Conservation (phyloP, 352 stramenopile species). For the Blastocystis hominis region DNA sequence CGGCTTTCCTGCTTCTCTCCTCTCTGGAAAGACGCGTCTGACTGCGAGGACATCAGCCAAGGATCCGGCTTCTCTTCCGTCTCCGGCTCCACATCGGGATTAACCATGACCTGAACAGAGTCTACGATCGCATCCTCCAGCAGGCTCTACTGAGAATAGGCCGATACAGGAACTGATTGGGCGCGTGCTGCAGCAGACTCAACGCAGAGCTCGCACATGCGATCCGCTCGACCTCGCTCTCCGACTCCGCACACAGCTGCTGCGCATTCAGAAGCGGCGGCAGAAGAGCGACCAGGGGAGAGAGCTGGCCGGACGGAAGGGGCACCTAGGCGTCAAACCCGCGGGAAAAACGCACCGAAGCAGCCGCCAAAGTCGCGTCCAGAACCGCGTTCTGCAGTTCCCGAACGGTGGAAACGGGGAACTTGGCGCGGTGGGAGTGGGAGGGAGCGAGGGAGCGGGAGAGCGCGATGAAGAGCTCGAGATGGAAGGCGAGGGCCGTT, state of each 20-base stretch:
- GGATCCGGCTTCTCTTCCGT: not conserved
- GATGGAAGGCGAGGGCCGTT: not conserved
- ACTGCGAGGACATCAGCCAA: not conserved
- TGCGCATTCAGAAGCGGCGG: not conserved
- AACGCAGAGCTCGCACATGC: not conserved
- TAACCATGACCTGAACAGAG: not conserved
- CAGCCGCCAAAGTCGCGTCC: not conserved
- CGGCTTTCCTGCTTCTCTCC: not conserved
- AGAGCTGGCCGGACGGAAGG: constrained; percentile 21
- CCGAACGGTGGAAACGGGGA: not conserved
- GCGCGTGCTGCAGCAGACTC: constrained; percentile 8
- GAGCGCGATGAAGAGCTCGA: constrained; percentile 8
- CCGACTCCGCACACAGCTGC: not conserved
- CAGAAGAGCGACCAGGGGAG: not conserved
- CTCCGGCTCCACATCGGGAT: not conserved
- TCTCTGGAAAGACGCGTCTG: not conserved
- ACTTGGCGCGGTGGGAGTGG: not conserved
- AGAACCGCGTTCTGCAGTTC: not conserved
- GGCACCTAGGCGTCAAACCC: not conserved
- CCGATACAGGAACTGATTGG: not conserved
- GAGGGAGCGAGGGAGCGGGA: not conserved
- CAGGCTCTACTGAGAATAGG: not conserved
- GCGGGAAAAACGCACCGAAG: not conserved
- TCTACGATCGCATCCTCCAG: not conserved
- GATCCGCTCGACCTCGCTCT: not conserved